Percentiles rank a stretch among this genome's conserved stretches.
phyloP scores from a whole-genome alignment of 2,329 filamentous ascomycete genomes.

The Penicillium sp. region DNA sequence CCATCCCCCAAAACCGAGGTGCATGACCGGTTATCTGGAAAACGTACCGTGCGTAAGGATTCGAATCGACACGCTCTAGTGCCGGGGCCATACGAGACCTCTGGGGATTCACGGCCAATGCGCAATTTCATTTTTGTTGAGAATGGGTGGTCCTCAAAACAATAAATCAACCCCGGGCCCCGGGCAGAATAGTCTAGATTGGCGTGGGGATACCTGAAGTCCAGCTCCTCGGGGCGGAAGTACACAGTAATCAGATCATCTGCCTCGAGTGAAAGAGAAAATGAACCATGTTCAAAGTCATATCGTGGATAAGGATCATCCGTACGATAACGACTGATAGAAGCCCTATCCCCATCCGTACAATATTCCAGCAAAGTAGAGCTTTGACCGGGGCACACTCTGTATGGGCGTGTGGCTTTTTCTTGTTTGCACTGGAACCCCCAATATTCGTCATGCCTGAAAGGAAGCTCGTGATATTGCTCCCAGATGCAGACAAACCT shows the following conservation, averaged over 20 bases:
- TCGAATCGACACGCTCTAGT: background rate
- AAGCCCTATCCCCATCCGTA: accelerated
- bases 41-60: too few relatives aligned
- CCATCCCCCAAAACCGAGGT: background rate
- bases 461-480: background rate
- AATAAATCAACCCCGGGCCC: background rate
- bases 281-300: background rate
- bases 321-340: background rate
- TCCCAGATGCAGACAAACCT: background rate
- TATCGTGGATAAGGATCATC: background rate
- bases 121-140: background rate
- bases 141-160: background rate
- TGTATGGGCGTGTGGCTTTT: background rate
- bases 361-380: background rate
- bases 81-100: background rate
- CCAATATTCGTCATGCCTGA: background rate
- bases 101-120: background rate
- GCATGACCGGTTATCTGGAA: too few relatives aligned
- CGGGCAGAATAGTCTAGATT: background rate
- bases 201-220: background rate
- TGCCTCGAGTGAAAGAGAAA: background rate
- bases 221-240: background rate
- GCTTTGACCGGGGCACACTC: background rate
- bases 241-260: background rate
- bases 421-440: background rate